These are phyloP conservation scores for Collybiopsis luxurians DNA, from an alignment of 768 basidiomycete species.

Conservation along the genomic window DNA sequence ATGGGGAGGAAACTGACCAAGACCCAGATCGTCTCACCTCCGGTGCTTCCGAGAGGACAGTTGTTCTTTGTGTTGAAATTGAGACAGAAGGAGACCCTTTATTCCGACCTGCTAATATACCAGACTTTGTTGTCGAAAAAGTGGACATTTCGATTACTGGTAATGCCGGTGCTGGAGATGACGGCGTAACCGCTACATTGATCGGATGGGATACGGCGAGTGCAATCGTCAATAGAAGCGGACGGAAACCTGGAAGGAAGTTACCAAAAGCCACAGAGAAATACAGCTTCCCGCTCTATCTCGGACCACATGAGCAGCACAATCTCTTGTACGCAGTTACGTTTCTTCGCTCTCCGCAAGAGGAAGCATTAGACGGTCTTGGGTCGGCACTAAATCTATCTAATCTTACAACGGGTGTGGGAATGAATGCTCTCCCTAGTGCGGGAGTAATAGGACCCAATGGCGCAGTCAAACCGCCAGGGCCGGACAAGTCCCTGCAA, in stretches of 20 bases:
- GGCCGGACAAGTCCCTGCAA: conserved; percentile 48
- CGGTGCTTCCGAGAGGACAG: conserved; percentile 75
- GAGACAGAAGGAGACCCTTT: conserved; percentile 68
- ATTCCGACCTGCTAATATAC: neutral
- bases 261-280: neutral
- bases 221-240: conserved; percentile 35
- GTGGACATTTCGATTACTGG: conserved; percentile 78
- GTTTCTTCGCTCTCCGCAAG: conserved; percentile 66
- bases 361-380: conserved; percentile 40
- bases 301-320: conserved; percentile 85
- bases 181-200: conserved; percentile 46
- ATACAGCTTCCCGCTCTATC: conserved; percentile 30
- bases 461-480: neutral
- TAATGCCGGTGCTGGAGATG: conserved; percentile 24
- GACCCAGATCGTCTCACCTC: conserved; percentile 53
- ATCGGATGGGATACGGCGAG: conserved; percentile 59
- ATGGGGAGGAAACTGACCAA: conserved; percentile 27
- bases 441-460: conserved; percentile 12
- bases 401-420: neutral
- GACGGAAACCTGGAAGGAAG: neutral
- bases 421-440: conserved; percentile 1
- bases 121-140: conserved; percentile 74
- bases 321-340: conserved; percentile 90
- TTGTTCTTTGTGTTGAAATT: conserved; percentile 89
- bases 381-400: conserved; percentile 21